Evolutionary conservation across 306 rosid species (phyloP), one percentile per base, ranked within the genome.

Genomic region (Purshia tridentata): DNA sequence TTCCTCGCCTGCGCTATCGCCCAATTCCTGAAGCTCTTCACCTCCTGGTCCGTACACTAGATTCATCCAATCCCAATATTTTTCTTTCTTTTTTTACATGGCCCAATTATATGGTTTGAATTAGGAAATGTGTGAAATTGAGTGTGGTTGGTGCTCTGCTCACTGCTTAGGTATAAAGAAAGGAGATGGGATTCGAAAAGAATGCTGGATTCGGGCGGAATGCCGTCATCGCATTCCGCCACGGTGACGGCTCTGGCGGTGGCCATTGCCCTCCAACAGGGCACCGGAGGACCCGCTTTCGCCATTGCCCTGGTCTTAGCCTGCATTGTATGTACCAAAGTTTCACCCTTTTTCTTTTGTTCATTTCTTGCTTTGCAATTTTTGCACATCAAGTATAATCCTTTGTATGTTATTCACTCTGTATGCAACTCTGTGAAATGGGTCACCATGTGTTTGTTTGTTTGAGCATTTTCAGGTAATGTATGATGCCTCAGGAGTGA

Each of bases 401-500:
- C 35, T 29, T 29, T 29, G 35, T 1, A 29, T 29, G 35, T 29
- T 29, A 61, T 35, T 15, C n/a, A 35, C 8, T 63, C 35, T 41
- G 6, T 40, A 18, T 61, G 40, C 72, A 65, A 70, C 1, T 55
- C 69, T 67, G 67, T 37, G 42, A 18, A 70, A 78, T 29, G 35
- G 67, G 42, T 81, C 68, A 58, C 0, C 1, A 8, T 47, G 9
- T 66, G 4, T 13, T 47, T 13, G 23, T 18, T 29, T 52, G 72
- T 44, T 67, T 39, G 19, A 15, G 75, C 61, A 4, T 71, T 77
- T 83, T 62, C 83, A 91, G 97, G 98, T 93, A 50, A 93, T 93
- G 98, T 93, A 91, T 76, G 98, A 93, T 85, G 97, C 98, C 63
- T 50, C 98, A 3, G 98, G 98, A 49, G 96, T 94, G 66, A 89